A percentile compares a stretch with the other conserved stretches of the same genome.
These are phyloP conservation scores for Breviolum minutum DNA, from an alignment of 73 alveolate species.

Conservation along the genomic window DNA sequence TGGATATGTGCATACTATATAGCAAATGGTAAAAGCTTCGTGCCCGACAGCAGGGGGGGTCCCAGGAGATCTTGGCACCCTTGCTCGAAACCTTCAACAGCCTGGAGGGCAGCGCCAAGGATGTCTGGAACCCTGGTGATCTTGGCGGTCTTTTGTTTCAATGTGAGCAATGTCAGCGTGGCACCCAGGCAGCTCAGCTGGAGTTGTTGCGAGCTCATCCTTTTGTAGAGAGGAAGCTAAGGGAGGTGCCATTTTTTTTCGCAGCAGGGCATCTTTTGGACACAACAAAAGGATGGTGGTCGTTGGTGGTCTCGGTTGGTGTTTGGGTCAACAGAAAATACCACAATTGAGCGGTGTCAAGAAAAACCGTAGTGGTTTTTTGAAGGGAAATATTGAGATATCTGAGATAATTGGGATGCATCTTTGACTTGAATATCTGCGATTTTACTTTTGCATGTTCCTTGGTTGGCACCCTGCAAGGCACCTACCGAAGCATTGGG, in stretches of 20 bases:
- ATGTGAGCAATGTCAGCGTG: not conserved
- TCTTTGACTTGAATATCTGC: too few species aligned
- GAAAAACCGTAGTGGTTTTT: not conserved
- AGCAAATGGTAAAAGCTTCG: not conserved
- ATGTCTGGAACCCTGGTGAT: too few species aligned
- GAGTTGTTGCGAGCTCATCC: constrained; percentile 58
- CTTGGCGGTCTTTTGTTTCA: too few species aligned
- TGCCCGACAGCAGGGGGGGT: not conserved
- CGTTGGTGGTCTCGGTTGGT: too few species aligned
- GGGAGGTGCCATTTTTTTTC: not conserved
- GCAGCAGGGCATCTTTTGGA: not conserved
- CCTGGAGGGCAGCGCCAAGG: not conserved
- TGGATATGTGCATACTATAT: not conserved
- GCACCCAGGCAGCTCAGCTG: constrained; percentile 42
- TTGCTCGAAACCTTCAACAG: constrained; percentile 8
- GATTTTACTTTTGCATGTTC: not conserved
- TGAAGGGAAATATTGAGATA: too few species aligned
- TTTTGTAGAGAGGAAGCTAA: constrained; percentile 31
- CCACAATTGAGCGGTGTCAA: not conserved
- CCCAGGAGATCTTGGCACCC: constrained; percentile 22
- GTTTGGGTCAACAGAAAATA: too few species aligned
- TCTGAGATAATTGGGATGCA: too few species aligned
- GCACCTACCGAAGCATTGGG: constrained; percentile 48
- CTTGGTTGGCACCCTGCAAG: not conserved
- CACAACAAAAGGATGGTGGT: not conserved